A percentile compares a stretch with the other conserved stretches of the same genome.
phyloP scores from a whole-genome alignment of 805 yeast genomes.

The Clavispora vitiphila region DNA sequence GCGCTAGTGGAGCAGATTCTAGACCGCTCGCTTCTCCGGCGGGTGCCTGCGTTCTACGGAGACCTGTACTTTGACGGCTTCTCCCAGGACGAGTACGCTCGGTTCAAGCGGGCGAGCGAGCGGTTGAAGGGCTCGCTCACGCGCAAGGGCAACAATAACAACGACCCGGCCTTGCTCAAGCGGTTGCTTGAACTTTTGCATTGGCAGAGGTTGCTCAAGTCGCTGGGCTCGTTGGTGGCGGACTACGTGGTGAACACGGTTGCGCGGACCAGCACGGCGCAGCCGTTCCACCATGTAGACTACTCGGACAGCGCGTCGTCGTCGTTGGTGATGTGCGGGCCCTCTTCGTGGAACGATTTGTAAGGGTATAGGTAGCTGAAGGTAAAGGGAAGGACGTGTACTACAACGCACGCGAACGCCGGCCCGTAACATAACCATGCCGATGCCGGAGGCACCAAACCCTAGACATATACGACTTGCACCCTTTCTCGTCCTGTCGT shows the following conservation, averaged over 20 bases:
- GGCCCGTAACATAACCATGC: too few relatives aligned
- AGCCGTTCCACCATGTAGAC: conserved; percentile 6
- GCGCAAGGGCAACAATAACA: conserved; percentile 5
- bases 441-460: too few relatives aligned
- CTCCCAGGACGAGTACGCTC: conserved; percentile 10
- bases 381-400: too few relatives aligned
- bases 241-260: conserved; percentile 15
- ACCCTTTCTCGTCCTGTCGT: neutral
- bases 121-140: conserved; percentile 10
- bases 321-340: conserved; percentile 15
- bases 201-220: conserved; percentile 12
- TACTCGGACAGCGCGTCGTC: conserved; percentile 16
- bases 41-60: conserved; percentile 14
- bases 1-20: conserved; percentile 8
- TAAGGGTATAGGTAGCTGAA: neutral
- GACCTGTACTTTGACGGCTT: conserved; percentile 11
- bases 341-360: conserved; percentile 15
- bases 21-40: conserved; percentile 9
- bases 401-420: too few relatives aligned
- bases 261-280: conserved; percentile 10
- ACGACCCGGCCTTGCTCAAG: conserved; percentile 10
- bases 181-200: conserved; percentile 11
- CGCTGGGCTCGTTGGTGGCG: conserved; percentile 14
- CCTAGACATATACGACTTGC: too few relatives aligned
- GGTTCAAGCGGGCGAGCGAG: conserved; percentile 10